Percentiles rank a stretch among this genome's conserved stretches.
These are phyloP conservation scores for Russula olivacea DNA, from an alignment of 768 basidiomycete species.

Conservation along the genomic window DNA sequence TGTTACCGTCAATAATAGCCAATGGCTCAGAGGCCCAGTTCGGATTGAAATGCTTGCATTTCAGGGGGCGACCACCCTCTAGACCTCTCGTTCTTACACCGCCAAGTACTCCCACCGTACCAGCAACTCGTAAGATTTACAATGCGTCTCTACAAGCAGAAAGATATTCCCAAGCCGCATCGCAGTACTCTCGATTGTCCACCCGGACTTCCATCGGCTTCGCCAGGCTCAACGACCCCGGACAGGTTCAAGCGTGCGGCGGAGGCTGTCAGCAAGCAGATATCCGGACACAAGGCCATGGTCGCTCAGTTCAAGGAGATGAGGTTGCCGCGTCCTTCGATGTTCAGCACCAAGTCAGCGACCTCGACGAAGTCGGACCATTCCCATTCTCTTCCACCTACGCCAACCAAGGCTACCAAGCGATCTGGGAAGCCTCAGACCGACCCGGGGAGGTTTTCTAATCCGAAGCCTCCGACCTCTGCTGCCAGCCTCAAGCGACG, in stretches of 20 bases:
- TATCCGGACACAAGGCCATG: constrained; percentile 16
- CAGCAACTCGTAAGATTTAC: constrained; percentile 17
- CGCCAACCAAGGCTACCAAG: constrained; percentile 5
- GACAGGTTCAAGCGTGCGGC: constrained; percentile 10
- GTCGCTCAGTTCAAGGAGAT: constrained; percentile 14
- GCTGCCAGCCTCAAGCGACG: not conserved
- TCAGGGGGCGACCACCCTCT: not conserved
- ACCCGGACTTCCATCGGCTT: not conserved
- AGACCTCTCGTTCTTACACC: constrained; percentile 11
- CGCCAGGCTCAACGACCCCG: not conserved
- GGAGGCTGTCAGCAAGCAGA: constrained; percentile 15
- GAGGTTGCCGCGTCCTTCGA: constrained; percentile 8
- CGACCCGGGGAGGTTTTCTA: not conserved
- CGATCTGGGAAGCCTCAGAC: not conserved
- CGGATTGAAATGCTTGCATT: constrained; percentile 2
- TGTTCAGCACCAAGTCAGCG: constrained; percentile 2
- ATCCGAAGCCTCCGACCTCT: not conserved
- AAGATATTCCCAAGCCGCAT: constrained; percentile 1
- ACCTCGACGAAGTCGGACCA: not conserved
- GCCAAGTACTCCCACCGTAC: constrained; percentile 12
- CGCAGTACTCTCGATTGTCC: not conserved
- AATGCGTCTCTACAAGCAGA: constrained; percentile 20
- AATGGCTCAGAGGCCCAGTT: not conserved
- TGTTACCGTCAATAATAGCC: not conserved
- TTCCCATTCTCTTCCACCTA: not conserved